Evolutionary conservation across 2,329 filamentous ascomycete species (phyloP).

Genomic region (Botrytis pseudocinerea): DNA sequence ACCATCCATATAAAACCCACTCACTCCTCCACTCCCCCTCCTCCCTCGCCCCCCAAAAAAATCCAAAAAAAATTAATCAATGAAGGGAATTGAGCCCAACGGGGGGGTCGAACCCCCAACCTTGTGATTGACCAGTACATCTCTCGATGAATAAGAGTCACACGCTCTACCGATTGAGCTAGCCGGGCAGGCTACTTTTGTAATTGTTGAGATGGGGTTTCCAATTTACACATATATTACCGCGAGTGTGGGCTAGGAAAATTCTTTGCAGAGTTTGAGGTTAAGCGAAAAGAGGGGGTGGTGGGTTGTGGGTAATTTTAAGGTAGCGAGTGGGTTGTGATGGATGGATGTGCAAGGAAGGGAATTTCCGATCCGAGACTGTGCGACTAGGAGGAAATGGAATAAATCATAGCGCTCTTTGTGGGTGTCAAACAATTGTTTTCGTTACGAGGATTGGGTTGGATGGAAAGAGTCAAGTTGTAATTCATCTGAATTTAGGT

Average conservation of each 20-base stretch:
- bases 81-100: slow-evolving; percentile 10
- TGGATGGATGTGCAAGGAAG: background rate
- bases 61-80: background rate
- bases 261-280: slow-evolving; percentile 10
- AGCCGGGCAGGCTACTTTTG: slow-evolving; percentile 28
- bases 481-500: background rate
- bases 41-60: background rate
- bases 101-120: slow-evolving; percentile 14
- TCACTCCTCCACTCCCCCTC: too few species aligned
- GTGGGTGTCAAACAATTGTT: too few species aligned
- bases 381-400: background rate
- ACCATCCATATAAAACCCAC: too few species aligned
- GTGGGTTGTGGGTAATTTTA: background rate
- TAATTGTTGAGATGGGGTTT: rapidly evolving
- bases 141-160: slow-evolving; percentile 32
- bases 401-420: background rate
- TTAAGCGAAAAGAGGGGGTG: slow-evolving; percentile 4
- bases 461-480: background rate
- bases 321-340: too few species aligned
- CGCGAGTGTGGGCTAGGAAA: background rate
- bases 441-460: background rate
- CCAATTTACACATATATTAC: background rate
- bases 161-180: slow-evolving; percentile 41
- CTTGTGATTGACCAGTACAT: slow-evolving; percentile 17
- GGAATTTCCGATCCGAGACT: background rate